Base-by-base conservation (phyloP, 23 red algal genomes). In the Gracilaria domingensis region DNA sequence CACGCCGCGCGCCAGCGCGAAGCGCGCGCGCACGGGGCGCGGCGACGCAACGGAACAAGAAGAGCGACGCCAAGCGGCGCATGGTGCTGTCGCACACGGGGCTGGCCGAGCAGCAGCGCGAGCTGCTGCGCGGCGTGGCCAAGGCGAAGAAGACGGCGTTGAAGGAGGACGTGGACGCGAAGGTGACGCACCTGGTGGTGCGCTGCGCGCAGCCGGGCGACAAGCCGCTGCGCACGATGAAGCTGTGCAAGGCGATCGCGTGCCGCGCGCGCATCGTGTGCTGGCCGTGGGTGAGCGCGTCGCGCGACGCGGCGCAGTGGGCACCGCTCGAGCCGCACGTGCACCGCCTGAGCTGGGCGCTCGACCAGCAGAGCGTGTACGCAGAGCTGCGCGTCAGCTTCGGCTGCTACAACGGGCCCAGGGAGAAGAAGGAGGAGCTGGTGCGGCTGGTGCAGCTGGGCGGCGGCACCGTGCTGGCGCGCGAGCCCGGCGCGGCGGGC, bases 241-340 rank as follows among this genome's bases (percentile, higher is more conserved):
- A 90, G 62, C n/a, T 90, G 74, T 90, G 87, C 75, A 77, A 79
- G 39, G 87, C 71, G 12, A 71, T 90, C 33, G 87, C 87, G 12
- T 53, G 37, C 11, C 48, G 62, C 12, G 57, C 59, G 24, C n/a
- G 70, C 9, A 90, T 90, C 55, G 24, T 90, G 72, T 90, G 87
- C 73, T 90, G 87, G 87, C 66, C n/a, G 12, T 90, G 87, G 87
- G 75, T 90, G 3, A 9, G 56, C 20, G 75, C 81, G 45, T 90
- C 87, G 56, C n/a, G 17, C 37, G 40, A 48, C 5, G 3, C 21
- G 11, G 5, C 8, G 12, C 39, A 57, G 1, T 80, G 73, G 76
- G 74, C 64, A 3, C 30, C 45, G n/a, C n/a, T 42, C 23, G 87
- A 90, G 37, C 23, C 2, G 9, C 61, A 50, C 21, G 13, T 90